Percentiles rank a stretch among this genome's conserved stretches.
These are phyloP conservation scores for Komagataella populi DNA, from an alignment of 805 yeast species.

Conservation along the genomic window DNA sequence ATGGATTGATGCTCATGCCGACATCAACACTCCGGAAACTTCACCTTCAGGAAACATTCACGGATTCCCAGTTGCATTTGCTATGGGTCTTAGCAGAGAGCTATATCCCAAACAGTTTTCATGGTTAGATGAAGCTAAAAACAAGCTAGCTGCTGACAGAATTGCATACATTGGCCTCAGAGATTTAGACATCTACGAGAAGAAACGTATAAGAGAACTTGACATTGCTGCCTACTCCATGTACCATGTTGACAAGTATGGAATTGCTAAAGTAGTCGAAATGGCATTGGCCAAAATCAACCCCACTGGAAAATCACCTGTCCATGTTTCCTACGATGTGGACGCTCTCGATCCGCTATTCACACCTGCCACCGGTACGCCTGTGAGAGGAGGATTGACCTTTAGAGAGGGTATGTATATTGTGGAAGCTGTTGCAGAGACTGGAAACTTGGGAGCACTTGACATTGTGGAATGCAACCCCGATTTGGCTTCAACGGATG, in stretches of 20 bases:
- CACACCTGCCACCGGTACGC: constrained; percentile 97
- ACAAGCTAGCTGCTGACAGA: constrained; percentile 47
- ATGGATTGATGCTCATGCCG: constrained; percentile 99
- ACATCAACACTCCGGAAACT: constrained; percentile 76
- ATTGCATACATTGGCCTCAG: constrained; percentile 90
- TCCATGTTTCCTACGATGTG: constrained; percentile 88
- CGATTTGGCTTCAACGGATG: constrained; percentile 62
- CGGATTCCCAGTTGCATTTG: constrained; percentile 91
- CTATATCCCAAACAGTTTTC: constrained; percentile 58
- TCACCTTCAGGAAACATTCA: constrained; percentile 86
- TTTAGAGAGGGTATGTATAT: constrained; percentile 88
- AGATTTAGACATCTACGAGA: constrained; percentile 85
- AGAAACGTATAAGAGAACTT: constrained; percentile 51
- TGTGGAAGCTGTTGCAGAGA: constrained; percentile 83
- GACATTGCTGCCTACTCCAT: constrained; percentile 80
- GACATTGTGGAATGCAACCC: constrained; percentile 96
- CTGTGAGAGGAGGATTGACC: constrained; percentile 92
- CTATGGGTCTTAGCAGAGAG: constrained; percentile 65
- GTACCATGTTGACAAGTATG: constrained; percentile 93
- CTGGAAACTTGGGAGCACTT: constrained; percentile 78
- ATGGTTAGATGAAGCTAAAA: constrained; percentile 43
- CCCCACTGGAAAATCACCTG: constrained; percentile 57
- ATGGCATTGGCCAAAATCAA: constrained; percentile 76
- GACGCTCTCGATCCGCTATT: constrained; percentile 92
- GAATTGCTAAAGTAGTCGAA: constrained; percentile 81